These are phyloP conservation scores for Bothriochloa decipiens DNA, from an alignment of 176 grass and related monocot genomes.

Conservation along the genomic window DNA sequence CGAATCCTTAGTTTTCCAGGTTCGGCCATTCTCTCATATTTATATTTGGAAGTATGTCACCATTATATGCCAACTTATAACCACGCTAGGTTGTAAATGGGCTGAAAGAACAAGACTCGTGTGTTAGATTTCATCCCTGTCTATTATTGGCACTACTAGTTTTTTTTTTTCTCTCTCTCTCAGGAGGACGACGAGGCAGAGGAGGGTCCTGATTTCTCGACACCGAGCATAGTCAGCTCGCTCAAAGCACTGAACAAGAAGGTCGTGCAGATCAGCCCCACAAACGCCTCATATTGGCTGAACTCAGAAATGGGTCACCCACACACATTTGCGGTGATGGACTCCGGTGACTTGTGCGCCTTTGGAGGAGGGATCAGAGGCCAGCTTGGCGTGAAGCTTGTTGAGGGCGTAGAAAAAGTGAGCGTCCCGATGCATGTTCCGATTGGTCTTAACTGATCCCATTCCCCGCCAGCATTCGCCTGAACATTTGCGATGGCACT, in stretches of 20 bases:
- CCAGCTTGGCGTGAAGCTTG: slow-evolving; percentile 40
- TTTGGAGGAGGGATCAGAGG: slow-evolving; percentile 42
- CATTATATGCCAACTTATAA: neutral
- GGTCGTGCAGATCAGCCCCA: slow-evolving; percentile 41
- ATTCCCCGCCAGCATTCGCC: neutral
- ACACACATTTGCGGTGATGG: slow-evolving; percentile 33
- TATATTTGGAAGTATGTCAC: neutral
- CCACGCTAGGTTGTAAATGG: neutral
- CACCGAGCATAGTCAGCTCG: slow-evolving; percentile 28
- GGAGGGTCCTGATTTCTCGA: slow-evolving; percentile 14
- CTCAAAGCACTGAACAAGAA: slow-evolving; percentile 38
- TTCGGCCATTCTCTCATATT: slow-evolving; percentile 23
- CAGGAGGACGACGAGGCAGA: slow-evolving; percentile 38
- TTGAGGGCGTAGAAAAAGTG: neutral
- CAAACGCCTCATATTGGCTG: slow-evolving; percentile 34
- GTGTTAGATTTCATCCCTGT: neutral
- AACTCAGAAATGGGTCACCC: slow-evolving; percentile 33
- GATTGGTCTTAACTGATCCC: slow-evolving; percentile 15
- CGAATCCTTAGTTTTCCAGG: slow-evolving; percentile 54
- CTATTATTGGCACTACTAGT: neutral
- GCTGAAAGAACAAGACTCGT: neutral
- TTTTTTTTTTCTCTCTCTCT: neutral
- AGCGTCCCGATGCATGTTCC: slow-evolving; percentile 18
- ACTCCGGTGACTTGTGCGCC: slow-evolving; percentile 27
- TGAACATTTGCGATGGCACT: neutral